A percentile compares a stretch with the other conserved stretches of the same genome.
Conservation (phyloP, 208 protist genomes). For the Acanthamoeba royreba region DNA sequence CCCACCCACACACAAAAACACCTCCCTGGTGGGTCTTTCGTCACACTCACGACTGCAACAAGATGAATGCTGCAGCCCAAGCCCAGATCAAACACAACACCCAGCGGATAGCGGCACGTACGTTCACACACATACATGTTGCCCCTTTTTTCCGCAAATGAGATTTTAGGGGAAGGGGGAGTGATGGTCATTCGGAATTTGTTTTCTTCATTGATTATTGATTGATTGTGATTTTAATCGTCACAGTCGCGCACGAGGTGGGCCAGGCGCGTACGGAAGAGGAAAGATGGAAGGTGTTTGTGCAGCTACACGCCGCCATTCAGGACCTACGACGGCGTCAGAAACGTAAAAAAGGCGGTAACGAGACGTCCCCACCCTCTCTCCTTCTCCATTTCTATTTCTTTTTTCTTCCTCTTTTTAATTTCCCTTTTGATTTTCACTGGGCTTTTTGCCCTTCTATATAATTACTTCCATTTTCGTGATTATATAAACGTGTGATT, state of each 20-base stretch:
- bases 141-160: background rate
- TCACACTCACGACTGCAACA: background rate
- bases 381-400: background rate
- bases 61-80: background rate
- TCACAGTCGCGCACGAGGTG: conserved; percentile 20
- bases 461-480: too few species aligned
- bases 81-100: conserved; percentile 22
- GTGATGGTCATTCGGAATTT: background rate
- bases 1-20: too few species aligned
- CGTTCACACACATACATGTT: background rate
- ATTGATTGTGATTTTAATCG: too few species aligned
- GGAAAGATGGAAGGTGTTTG: conserved; percentile 15
- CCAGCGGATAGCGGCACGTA: background rate
- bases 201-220: background rate
- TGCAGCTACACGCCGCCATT: background rate
- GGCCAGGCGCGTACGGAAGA: background rate
- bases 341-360: background rate
- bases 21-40: background rate
- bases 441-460: too few species aligned
- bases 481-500: too few species aligned
- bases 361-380: background rate
- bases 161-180: too few species aligned
- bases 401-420: background rate
- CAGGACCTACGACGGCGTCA: conserved; percentile 22
- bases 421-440: background rate